Evolutionary conservation across 1,284 basidiomycete species (phyloP).

Genomic region (Bjerkandera adusta): DNA sequence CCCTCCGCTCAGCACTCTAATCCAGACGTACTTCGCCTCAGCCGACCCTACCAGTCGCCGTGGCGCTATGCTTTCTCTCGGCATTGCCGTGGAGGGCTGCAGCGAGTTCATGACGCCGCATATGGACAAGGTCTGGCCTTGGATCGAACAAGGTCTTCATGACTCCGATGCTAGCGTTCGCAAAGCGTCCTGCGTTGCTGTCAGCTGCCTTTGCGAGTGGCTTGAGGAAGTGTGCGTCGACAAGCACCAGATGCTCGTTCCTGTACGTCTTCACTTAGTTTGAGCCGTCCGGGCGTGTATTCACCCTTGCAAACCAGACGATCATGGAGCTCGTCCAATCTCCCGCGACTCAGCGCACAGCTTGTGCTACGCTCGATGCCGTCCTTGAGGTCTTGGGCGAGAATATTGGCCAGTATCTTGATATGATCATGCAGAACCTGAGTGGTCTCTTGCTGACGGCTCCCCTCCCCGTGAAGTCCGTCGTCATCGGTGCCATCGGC

Average conservation of each 20-base stretch:
- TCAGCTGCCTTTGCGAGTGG: constrained; percentile 98
- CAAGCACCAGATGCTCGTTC: constrained; percentile 85
- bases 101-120: constrained; percentile 97
- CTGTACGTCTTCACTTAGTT: constrained; percentile 48
- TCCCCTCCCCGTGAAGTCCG: constrained; percentile 86
- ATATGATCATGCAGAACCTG: constrained; percentile 95
- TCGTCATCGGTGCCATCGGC: constrained; percentile 97
- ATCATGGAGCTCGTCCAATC: constrained; percentile 92
- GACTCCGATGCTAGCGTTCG: constrained; percentile 86
- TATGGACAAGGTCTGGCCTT: constrained; percentile 92
- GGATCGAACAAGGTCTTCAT: constrained; percentile 87
- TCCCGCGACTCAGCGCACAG: constrained; percentile 84
- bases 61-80: constrained; percentile 94
- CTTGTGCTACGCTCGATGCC: constrained; percentile 96
- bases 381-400: constrained; percentile 95
- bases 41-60: constrained; percentile 81
- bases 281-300: no score
- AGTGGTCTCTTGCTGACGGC: constrained; percentile 87
- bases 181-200: constrained; percentile 93
- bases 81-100: constrained; percentile 96
- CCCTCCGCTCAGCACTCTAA: constrained; percentile 84
- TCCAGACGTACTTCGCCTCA: constrained; percentile 82
- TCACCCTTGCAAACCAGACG: constrained; percentile 41
- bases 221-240: constrained; percentile 91
- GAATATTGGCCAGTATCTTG: constrained; percentile 89